Conservation (phyloP, 23 red algal genomes). For the Cyanidioschyzon merolae region DNA sequence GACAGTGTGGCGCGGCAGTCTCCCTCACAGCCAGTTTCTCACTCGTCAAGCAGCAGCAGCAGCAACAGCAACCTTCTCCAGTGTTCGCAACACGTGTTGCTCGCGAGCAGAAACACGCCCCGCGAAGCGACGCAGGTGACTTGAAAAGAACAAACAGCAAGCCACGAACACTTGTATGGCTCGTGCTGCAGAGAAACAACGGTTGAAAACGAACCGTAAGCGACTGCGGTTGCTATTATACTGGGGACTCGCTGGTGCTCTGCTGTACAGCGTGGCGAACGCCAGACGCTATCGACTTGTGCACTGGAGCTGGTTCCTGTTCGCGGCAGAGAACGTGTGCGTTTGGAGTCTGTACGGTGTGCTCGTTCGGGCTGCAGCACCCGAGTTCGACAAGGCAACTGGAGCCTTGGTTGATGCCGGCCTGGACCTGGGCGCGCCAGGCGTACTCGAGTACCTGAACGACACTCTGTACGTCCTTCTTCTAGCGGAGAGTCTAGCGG, state of each 20-base stretch:
- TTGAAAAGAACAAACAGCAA: too few relatives aligned
- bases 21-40: too few relatives aligned
- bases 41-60: too few relatives aligned
- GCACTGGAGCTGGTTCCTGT: neutral
- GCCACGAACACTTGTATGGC: conserved; percentile 1
- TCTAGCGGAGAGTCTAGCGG: neutral
- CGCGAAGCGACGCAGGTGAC: too few relatives aligned
- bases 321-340: neutral
- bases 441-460: neutral
- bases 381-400: conserved; percentile 1
- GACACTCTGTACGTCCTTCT: neutral
- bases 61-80: too few relatives aligned
- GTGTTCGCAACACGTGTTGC: too few relatives aligned
- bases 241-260: neutral
- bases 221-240: neutral
- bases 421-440: neutral
- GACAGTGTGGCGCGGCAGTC: too few relatives aligned
- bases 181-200: neutral
- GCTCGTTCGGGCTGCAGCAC: neutral
- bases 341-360: neutral
- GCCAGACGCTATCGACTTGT: neutral
- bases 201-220: neutral
- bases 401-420: conserved; percentile 6
- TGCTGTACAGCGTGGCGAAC: neutral
- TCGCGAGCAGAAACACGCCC: too few relatives aligned